phyloP scores from a whole-genome alignment of 768 basidiomycete genomes.

The Mycena galopus region DNA sequence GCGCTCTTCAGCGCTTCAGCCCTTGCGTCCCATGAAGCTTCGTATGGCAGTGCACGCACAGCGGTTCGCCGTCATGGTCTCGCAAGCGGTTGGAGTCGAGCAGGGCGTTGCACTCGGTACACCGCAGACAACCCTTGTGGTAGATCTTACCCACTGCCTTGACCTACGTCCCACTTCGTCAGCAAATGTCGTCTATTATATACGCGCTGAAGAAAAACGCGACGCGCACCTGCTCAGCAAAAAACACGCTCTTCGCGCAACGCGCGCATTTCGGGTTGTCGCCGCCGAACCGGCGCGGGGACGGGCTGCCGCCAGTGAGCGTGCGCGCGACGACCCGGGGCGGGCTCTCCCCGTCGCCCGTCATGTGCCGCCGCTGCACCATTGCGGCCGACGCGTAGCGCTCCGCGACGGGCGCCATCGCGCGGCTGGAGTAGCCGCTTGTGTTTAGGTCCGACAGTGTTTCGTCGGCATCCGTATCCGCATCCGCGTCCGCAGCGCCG shows the following conservation, averaged over 20 bases:
- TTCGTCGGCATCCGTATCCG: slow-evolving; percentile 32
- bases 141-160: slow-evolving; percentile 86
- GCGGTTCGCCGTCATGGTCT: slow-evolving; percentile 81
- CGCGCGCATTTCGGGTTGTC: slow-evolving; percentile 75
- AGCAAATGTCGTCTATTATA: background rate
- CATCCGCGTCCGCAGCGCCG: slow-evolving; percentile 18
- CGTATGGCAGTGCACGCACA: slow-evolving; percentile 80
- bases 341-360: slow-evolving; percentile 35
- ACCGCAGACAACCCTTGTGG: slow-evolving; percentile 85
- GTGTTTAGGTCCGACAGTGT: slow-evolving; percentile 49
- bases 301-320: slow-evolving; percentile 52
- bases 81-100: slow-evolving; percentile 82
- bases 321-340: slow-evolving; percentile 43
- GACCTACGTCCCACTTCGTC: slow-evolving; percentile 60
- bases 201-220: background rate
- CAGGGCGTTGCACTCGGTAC: slow-evolving; percentile 73
- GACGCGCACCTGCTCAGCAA: slow-evolving; percentile 18
- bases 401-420: slow-evolving; percentile 30
- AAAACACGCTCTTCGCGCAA: slow-evolving; percentile 85
- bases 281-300: slow-evolving; percentile 65
- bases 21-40: slow-evolving; percentile 58
- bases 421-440: slow-evolving; percentile 19
- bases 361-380: slow-evolving; percentile 38
- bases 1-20: too few relatives aligned
- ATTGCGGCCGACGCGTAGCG: slow-evolving; percentile 34